Conservation (phyloP, 768 basidiomycete species). For the Rhizopogon roseolus region DNA sequence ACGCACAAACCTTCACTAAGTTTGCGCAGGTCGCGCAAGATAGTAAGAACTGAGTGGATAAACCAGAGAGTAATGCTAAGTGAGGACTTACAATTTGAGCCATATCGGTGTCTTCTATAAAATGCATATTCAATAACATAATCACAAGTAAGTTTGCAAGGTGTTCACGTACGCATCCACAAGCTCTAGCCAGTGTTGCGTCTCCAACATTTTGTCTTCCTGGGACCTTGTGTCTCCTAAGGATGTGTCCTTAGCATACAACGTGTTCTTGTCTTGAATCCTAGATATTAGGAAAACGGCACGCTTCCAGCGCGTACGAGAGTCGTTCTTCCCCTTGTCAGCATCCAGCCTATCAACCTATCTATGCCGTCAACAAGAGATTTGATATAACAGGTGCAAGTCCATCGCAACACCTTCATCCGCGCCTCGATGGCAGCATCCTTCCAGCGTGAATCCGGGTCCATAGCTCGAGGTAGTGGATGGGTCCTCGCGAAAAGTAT, state of each 20-base stretch:
- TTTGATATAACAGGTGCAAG: background rate
- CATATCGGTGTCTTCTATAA: constrained; percentile 55
- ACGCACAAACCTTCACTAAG: constrained; percentile 38
- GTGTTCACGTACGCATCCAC: constrained; percentile 44
- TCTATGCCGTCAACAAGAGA: background rate
- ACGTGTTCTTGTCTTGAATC: constrained; percentile 39
- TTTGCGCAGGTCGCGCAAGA: background rate
- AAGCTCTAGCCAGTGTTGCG: constrained; percentile 62
- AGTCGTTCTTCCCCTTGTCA: constrained; percentile 39
- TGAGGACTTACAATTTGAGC: constrained; percentile 43
- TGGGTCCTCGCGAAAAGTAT: constrained; percentile 12
- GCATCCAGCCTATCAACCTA: constrained; percentile 41
- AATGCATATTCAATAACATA: background rate
- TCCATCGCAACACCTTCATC: constrained; percentile 26
- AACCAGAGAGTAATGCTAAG: background rate
- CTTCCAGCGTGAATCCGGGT: constrained; percentile 18
- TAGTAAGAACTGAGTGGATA: background rate
- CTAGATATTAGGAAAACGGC: constrained; percentile 36
- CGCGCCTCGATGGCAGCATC: constrained; percentile 33
- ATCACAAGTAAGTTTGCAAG: background rate
- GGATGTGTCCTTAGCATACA: constrained; percentile 17
- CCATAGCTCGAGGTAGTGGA: background rate
- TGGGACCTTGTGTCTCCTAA: background rate
- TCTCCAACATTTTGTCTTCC: constrained; percentile 45
- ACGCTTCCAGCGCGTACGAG: constrained; percentile 43